Base-by-base conservation (phyloP, 306 rosid genomes). In the Prosopis cineraria region DNA sequence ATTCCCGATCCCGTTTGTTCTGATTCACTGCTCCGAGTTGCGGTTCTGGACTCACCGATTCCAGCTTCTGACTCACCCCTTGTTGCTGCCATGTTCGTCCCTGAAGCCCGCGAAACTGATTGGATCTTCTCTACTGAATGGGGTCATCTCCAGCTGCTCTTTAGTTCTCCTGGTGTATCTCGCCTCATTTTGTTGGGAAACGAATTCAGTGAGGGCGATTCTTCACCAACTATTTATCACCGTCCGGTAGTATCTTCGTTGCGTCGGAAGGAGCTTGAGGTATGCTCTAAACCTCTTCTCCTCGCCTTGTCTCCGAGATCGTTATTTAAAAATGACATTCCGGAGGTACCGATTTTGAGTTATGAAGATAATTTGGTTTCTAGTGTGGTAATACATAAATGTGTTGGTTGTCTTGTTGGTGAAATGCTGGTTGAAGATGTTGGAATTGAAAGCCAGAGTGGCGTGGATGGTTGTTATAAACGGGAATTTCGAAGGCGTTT, bases 391-490 rank as follows among this genome's bases (percentile, higher is more conserved):
- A 73, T 90, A 65, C 89, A 90, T 82, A 76, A 44, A 27, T 88
- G 87, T 80, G 77, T 39, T 29, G 91, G 97, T 53, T 58, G 55
- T 79, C 79, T 68, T 58, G 92, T 80, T 72, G 98, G 98, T 45
- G 97, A 94, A 72, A 87, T 94, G 93, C 78, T 92, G 81, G 90
- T 92, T 34, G 98, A 94, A 78, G 90, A 94, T 84, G 93, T 88
- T 45, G 91, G 92, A 84, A 79, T 94, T 66, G 90, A 85, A 76
- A 79, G 68, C 44, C 78, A 76, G 37, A 55, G 44, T 39, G 80
- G 39, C 24, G 39, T 4, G 73, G 82, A 44, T 41, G 74, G 71
- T 60, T 44, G 60, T 22, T 44, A 25, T 30, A 76, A 34, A 59
- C 85, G 86, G 73, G 97, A 90, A 44, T 94, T 94, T 40, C 82